Conservation (phyloP, 2,329 filamentous ascomycete species). For the Xylariaceae sp. region DNA sequence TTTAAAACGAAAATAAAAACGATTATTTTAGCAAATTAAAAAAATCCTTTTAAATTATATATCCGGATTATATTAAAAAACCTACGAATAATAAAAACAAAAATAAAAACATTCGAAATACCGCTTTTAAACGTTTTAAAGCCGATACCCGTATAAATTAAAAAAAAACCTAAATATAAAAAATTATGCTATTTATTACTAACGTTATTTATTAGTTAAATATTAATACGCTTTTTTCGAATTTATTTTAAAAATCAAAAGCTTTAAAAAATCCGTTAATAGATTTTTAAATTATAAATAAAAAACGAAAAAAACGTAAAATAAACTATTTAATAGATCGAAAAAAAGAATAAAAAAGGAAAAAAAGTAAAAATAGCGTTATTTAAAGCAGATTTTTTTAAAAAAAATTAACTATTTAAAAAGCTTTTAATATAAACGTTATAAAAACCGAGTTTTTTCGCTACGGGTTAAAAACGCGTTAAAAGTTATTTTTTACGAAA, state of each 20-base stretch:
- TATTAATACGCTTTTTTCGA: background rate
- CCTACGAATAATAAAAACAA: background rate
- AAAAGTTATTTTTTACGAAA: too few relatives aligned
- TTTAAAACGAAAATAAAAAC: too few relatives aligned
- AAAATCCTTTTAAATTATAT: too few relatives aligned
- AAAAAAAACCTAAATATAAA: background rate
- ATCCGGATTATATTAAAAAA: background rate
- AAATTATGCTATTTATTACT: background rate
- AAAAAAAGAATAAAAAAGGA: background rate
- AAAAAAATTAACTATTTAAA: background rate
- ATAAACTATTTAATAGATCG: background rate
- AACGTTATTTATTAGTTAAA: background rate
- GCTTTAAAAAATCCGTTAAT: background rate
- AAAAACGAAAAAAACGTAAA: background rate
- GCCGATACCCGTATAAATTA: too few relatives aligned
- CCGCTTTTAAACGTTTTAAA: too few relatives aligned
- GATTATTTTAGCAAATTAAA: background rate
- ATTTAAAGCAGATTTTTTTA: background rate
- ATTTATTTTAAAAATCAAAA: background rate
- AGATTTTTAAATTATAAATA: background rate
- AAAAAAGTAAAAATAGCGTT: background rate
- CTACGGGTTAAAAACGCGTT: background rate
- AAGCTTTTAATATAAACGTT: background rate
- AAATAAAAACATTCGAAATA: too few relatives aligned
- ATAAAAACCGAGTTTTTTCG: background rate